These are phyloP conservation scores for Xerocomus potaroensis DNA, from an alignment of 768 basidiomycete species.

Conservation along the genomic window DNA sequence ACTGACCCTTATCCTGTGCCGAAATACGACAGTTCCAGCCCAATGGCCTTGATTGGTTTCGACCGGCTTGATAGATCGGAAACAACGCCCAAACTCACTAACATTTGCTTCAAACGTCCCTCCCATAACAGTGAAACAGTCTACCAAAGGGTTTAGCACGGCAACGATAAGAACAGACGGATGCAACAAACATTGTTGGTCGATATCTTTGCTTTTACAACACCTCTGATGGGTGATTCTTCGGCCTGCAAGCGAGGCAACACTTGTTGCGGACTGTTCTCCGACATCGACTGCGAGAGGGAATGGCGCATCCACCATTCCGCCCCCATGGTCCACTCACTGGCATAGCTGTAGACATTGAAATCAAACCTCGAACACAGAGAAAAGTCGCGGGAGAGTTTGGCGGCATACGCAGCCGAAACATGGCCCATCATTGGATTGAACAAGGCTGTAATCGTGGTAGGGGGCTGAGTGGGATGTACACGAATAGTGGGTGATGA, in stretches of 20 bases:
- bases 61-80: constrained; percentile 82
- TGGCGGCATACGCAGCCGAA: constrained; percentile 86
- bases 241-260: constrained; percentile 7
- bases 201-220: constrained; percentile 86
- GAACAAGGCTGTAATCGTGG: constrained; percentile 90
- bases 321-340: constrained; percentile 92
- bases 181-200: constrained; percentile 71
- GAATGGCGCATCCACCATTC: constrained; percentile 91
- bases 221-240: constrained; percentile 55
- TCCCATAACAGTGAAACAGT: constrained; percentile 93
- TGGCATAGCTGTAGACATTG: constrained; percentile 95
- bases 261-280: constrained; percentile 8
- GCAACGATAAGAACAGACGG: neutral
- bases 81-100: constrained; percentile 88
- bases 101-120: constrained; percentile 82
- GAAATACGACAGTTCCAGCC: constrained; percentile 92
- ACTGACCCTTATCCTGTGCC: constrained; percentile 45
- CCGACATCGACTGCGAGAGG: constrained; percentile 22
- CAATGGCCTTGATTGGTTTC: constrained; percentile 85
- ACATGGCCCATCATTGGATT: constrained; percentile 97
- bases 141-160: constrained; percentile 35
- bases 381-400: constrained; percentile 78
- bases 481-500: constrained; percentile 30
- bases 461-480: constrained; percentile 70
- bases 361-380: constrained; percentile 91